Evolutionary conservation across 768 basidiomycete genomes (phyloP), one percentile per base, ranked within the genome.

Genomic region (Collybiopsis confluens): DNA sequence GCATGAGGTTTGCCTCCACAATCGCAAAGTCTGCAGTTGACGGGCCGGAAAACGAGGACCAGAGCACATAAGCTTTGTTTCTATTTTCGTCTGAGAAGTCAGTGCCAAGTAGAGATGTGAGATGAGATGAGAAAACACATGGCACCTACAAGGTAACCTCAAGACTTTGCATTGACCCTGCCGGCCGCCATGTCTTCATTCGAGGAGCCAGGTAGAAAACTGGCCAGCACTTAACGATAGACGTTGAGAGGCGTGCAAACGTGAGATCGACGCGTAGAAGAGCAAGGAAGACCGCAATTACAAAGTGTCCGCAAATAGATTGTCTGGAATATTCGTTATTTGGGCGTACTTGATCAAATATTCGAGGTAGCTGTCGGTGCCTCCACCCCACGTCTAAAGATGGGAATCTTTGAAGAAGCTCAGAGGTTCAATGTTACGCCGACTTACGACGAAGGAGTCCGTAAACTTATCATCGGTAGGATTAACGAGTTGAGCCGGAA

Each of bases 261-360:
- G 16, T 15, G 9, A 8, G 9, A 59, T 72, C 41, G 46, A 86
- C 86, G 64, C 69, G 76, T 27, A 81, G 60, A 45, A 91, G 71
- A 90, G 85, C 3, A 78, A 77, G 0, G 74, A 69, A 58, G 6
- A 73, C 78, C 1, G 79, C 79, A 1, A 71, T 65, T 66, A 62
- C 80, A 80, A 81, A 0, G 76, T 70, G 45, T 78, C 68, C 15
- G 73, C 71, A 52, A 74, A 80, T 7, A 72, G 62, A 43, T 68
- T 64, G 60, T 81, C 75, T 27, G 73, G 53, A 20, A 75, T 77
- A 59, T 78, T 75, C 4, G 74, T 73, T n/a, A 81, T 66, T 26
- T 77, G 78, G 16, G 80, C 51, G 44, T 80, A 71, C 58, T 81
- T 81, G 68, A 81, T 72, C 47, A 81, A 63, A 56, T 81, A 81